Conservation (phyloP, 306 rosid genomes). For the Trichosanthes cucumerina region DNA sequence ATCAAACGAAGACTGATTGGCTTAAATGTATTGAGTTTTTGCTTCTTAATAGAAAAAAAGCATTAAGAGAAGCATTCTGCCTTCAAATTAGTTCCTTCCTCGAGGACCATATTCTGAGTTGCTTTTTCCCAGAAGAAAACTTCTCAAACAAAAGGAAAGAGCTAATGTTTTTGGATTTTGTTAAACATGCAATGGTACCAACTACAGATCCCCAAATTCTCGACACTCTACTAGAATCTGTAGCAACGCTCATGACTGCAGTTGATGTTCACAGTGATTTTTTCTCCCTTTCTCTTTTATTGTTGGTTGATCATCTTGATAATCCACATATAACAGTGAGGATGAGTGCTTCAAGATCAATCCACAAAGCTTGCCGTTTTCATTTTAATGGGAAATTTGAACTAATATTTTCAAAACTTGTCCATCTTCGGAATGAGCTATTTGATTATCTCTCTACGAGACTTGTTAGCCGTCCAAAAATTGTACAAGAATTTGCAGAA, state of each 20-base stretch:
- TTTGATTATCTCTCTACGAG: constrained; percentile 64
- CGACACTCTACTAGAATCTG: constrained; percentile 72
- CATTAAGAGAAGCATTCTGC: constrained; percentile 79
- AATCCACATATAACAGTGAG: constrained; percentile 59
- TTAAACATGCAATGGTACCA: constrained; percentile 40
- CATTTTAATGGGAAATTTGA: constrained; percentile 70
- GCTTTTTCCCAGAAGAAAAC: constrained; percentile 38
- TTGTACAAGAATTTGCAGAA: constrained; percentile 85
- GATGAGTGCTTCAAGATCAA: constrained; percentile 69
- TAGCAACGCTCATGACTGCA: constrained; percentile 63
- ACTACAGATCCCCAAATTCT: constrained; percentile 45
- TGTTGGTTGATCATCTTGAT: constrained; percentile 88
- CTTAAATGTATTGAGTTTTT: constrained; percentile 48
- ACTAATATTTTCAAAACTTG: constrained; percentile 48
- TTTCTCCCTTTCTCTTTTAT: constrained; percentile 51
- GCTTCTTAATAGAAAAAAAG: constrained; percentile 44
- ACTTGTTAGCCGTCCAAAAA: constrained; percentile 48
- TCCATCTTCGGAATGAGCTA: constrained; percentile 59
- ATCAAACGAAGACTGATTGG: constrained; percentile 48
- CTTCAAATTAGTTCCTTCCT: constrained; percentile 61
- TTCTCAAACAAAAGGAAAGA: constrained; percentile 37
- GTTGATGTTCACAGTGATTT: constrained; percentile 50
- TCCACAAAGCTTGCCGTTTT: constrained; percentile 55
- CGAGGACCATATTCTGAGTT: constrained; percentile 44
- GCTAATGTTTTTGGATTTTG: constrained; percentile 40